Evolutionary conservation across 1,284 basidiomycete species (phyloP).

Genomic region (Leccinum griseonigrum): DNA sequence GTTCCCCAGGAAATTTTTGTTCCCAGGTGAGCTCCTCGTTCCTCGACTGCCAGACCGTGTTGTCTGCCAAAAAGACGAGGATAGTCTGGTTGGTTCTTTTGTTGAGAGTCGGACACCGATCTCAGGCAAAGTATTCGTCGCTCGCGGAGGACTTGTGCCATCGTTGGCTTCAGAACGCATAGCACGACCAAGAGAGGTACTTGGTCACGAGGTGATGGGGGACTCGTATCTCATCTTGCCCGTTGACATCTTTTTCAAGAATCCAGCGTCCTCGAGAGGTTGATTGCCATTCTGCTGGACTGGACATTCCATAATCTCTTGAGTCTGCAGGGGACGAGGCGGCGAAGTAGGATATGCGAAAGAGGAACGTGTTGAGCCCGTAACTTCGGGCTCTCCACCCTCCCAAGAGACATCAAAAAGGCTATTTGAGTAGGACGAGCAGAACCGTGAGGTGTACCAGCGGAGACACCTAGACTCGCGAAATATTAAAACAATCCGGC

Average conservation of each 20-base stretch:
- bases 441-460: constrained; percentile 35
- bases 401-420: constrained; percentile 41
- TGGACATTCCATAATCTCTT: constrained; percentile 15
- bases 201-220: constrained; percentile 34
- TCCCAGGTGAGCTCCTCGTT: constrained; percentile 95
- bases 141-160: constrained; percentile 22
- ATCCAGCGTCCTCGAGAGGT: constrained; percentile 65
- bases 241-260: constrained; percentile 97
- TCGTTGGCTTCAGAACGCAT: constrained; percentile 18
- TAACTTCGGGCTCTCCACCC: constrained; percentile 12
- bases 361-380: constrained; percentile 26
- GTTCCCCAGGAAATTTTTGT: constrained; percentile 51
- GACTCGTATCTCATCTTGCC: constrained; percentile 70
- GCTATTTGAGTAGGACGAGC: constrained; percentile 48
- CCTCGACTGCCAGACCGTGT: constrained; percentile 86
- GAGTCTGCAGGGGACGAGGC: constrained; percentile 21
- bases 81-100: constrained; percentile 48
- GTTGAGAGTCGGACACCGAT: constrained; percentile 72
- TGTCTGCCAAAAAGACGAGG: constrained; percentile 56
- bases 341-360: constrained; percentile 28
- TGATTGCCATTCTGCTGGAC: constrained; percentile 27
- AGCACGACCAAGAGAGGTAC: constrained; percentile 20
- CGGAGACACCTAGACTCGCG: constrained; percentile 62
- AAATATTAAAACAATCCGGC: constrained; percentile 31
- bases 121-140: constrained; percentile 46